Evolutionary conservation across 2,329 filamentous ascomycete genomes (phyloP).

Genomic region (Dendrostoma leiphaemia): DNA sequence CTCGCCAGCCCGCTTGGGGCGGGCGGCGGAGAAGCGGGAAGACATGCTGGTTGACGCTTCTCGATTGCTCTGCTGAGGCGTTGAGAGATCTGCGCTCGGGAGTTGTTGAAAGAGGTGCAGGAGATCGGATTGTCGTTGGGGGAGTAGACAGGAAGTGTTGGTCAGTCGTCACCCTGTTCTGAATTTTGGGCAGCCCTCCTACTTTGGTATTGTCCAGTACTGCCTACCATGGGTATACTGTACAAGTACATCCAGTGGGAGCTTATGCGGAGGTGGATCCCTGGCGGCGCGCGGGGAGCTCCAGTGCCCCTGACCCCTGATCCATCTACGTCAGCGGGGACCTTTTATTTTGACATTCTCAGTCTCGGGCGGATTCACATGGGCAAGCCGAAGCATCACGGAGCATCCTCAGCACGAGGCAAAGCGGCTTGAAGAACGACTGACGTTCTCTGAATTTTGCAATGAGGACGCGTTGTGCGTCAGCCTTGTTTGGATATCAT

Average conservation of each 20-base stretch:
- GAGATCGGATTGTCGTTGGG: neutral
- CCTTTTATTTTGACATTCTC: neutral
- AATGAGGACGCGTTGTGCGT: constrained; percentile 14
- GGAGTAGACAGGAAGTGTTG: no score
- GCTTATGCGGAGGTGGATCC: constrained; percentile 2
- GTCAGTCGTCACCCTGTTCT: no score
- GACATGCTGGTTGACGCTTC: constrained; percentile 41
- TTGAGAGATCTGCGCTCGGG: no score
- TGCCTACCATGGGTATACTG: no score
- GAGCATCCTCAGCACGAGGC: no score
- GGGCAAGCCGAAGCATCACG: no score
- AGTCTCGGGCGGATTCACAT: no score
- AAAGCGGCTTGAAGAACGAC: neutral
- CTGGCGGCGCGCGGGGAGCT: neutral
- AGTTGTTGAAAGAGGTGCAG: neutral
- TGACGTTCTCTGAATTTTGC: neutral
- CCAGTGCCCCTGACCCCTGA: neutral
- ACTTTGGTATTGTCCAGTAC: no score
- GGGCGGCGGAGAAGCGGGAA: constrained; percentile 61
- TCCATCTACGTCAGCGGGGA: constrained; percentile 6
- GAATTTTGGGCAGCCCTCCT: neutral
- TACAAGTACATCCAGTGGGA: no score
- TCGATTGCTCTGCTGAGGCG: neutral
- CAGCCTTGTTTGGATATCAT: constrained; percentile 17
- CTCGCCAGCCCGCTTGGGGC: constrained; percentile 81